Percentiles rank a stretch among this genome's conserved stretches.
Evolutionary conservation across 2,329 filamentous ascomycete species (phyloP).

Genomic region (Delphinella strobiligena): DNA sequence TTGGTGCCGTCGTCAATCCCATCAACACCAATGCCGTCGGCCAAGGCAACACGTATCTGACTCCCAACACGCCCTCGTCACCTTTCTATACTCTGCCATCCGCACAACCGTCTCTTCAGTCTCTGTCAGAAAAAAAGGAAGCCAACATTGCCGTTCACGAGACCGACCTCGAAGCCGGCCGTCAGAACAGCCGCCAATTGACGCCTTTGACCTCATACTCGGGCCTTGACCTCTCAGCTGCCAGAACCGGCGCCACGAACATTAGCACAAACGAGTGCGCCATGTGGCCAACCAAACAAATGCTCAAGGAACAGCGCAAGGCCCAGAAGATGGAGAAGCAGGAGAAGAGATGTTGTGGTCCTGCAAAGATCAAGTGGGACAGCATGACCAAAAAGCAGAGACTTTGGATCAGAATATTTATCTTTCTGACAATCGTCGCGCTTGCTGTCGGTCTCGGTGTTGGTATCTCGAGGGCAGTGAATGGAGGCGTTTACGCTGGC

Average conservation of each 20-base stretch:
- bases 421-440: slow-evolving; percentile 33
- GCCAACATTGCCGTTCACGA: slow-evolving; percentile 22
- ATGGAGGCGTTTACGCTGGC: slow-evolving; percentile 33
- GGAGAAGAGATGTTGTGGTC: neutral
- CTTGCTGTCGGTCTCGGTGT: slow-evolving; percentile 36
- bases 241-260: neutral
- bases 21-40: slow-evolving; percentile 12
- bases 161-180: slow-evolving; percentile 27
- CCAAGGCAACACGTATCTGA: slow-evolving; percentile 16
- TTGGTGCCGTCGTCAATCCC: slow-evolving; percentile 30
- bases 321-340: slow-evolving; percentile 18
- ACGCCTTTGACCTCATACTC: slow-evolving; percentile 27
- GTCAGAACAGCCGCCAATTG: slow-evolving; percentile 20
- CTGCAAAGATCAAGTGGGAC: slow-evolving; percentile 22
- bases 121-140: slow-evolving; percentile 2
- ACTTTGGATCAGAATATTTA: slow-evolving; percentile 31
- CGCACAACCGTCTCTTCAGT: slow-evolving; percentile 8
- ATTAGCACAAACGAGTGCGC: slow-evolving; percentile 32
- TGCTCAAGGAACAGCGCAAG: slow-evolving; percentile 27
- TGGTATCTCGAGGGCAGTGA: slow-evolving; percentile 36
- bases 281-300: slow-evolving; percentile 39
- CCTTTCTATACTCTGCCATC: slow-evolving; percentile 24
- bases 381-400: slow-evolving; percentile 31
- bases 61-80: slow-evolving; percentile 32
- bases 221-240: slow-evolving; percentile 21